Evolutionary conservation across 257 asterid genomes (phyloP).

Genomic region (Voacanga thouarsii): DNA sequence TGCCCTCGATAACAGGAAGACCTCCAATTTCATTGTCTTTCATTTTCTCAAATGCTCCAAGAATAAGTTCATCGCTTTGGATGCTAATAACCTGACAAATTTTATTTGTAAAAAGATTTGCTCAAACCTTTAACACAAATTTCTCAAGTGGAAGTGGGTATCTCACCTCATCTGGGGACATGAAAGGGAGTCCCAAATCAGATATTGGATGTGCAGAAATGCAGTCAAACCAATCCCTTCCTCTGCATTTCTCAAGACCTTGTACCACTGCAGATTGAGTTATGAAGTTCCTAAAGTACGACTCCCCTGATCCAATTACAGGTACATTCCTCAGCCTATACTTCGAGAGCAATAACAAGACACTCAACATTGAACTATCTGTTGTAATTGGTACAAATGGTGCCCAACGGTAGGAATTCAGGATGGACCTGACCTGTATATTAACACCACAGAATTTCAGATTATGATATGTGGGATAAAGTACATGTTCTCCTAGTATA

Average conservation of each 20-base stretch:
- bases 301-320: conserved; percentile 55
- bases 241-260: conserved; percentile 70
- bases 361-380: conserved; percentile 66
- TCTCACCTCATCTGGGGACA: conserved; percentile 61
- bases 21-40: conserved; percentile 81
- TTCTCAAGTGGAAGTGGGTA: background rate
- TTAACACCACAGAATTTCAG: background rate
- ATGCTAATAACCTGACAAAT: conserved; percentile 53
- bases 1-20: conserved; percentile 69
- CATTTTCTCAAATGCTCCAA: conserved; percentile 87
- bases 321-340: conserved; percentile 91
- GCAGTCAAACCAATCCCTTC: conserved; percentile 84
- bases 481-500: background rate
- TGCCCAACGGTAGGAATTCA: conserved; percentile 76
- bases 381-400: conserved; percentile 76
- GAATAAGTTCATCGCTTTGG: conserved; percentile 55
- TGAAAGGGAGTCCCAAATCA: conserved; percentile 83
- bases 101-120: background rate
- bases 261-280: conserved; percentile 88
- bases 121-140: background rate
- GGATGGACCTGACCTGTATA: conserved; percentile 63
- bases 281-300: conserved; percentile 64
- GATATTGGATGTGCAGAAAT: conserved; percentile 55
- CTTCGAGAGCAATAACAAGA: conserved; percentile 74
- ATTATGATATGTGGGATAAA: background rate